A percentile compares a stretch with the other conserved stretches of the same genome.
These are phyloP conservation scores for Wickerhamiella alocasiicola DNA, from an alignment of 805 yeast species.

Conservation along the genomic window DNA sequence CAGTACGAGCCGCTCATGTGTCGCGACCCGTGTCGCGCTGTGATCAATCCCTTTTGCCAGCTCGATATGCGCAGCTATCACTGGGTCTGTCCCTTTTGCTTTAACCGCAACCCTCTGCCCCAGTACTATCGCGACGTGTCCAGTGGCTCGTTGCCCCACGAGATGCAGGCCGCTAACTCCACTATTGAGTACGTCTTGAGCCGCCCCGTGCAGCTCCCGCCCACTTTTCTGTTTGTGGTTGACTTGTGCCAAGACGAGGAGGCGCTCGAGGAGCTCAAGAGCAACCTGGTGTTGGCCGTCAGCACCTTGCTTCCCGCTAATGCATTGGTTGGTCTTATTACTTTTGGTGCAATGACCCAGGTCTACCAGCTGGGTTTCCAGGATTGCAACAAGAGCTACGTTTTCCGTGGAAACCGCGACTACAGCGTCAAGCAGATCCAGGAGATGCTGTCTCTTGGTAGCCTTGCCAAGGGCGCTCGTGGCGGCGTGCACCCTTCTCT, in stretches of 20 bases:
- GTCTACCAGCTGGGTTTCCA: conserved; percentile 71
- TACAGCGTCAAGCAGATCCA: conserved; percentile 44
- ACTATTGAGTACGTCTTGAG: conserved; percentile 77
- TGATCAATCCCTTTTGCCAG: conserved; percentile 76
- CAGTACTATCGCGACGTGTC: conserved; percentile 66
- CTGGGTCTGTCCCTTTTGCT: conserved; percentile 84
- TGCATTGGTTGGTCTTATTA: conserved; percentile 74
- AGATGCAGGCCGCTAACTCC: conserved; percentile 52
- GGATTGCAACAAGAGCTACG: conserved; percentile 58
- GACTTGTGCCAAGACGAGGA: conserved; percentile 87
- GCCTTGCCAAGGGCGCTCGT: conserved; percentile 9
- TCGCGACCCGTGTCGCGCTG: conserved; percentile 68
- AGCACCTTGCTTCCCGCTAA: conserved; percentile 70
- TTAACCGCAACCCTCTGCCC: conserved; percentile 66
- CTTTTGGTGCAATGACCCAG: conserved; percentile 82
- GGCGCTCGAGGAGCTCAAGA: conserved; percentile 71
- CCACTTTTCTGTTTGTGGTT: conserved; percentile 72
- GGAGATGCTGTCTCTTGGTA: conserved; percentile 45
- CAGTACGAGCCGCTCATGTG: conserved; percentile 79
- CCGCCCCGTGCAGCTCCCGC: conserved; percentile 73
- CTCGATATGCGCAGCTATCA: conserved; percentile 61
- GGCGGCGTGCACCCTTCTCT: conserved; percentile 28
- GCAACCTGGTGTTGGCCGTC: conserved; percentile 46
- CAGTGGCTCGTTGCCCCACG: conserved; percentile 68
- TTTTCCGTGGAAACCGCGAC: conserved; percentile 83